phyloP scores from a whole-genome alignment of 2,329 filamentous ascomycete genomes.

The Scolecobasidium constrictum region DNA sequence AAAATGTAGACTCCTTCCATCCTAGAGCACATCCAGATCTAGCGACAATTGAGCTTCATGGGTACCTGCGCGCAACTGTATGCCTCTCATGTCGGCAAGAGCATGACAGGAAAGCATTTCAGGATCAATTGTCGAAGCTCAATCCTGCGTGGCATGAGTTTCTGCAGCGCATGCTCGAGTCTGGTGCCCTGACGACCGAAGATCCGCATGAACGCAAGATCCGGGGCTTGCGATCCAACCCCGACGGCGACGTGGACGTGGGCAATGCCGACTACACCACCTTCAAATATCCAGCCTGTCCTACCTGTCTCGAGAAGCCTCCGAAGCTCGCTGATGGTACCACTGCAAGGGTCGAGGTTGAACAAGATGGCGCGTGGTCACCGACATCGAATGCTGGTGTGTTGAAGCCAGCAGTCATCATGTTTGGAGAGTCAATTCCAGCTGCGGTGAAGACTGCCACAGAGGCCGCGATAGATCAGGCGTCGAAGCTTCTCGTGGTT shows the following conservation, averaged over 20 bases:
- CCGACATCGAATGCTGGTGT: constrained; percentile 58
- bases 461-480: constrained; percentile 68
- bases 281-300: constrained; percentile 86
- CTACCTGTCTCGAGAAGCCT: constrained; percentile 59
- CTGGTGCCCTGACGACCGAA: constrained; percentile 68
- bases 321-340: constrained; percentile 45
- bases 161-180: constrained; percentile 57
- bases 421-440: constrained; percentile 89
- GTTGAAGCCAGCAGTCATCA: constrained; percentile 84
- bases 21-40: constrained; percentile 61
- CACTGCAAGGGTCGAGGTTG: constrained; percentile 52
- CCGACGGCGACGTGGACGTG: constrained; percentile 88
- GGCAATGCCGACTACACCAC: constrained; percentile 78
- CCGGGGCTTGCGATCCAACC: constrained; percentile 71
- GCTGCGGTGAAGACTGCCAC: constrained; percentile 59
- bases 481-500: constrained; percentile 64
- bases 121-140: constrained; percentile 60
- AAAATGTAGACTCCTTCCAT: constrained; percentile 97
- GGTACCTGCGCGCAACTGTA: constrained; percentile 70
- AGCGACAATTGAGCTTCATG: constrained; percentile 77
- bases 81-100: constrained; percentile 70
- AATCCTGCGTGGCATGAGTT: constrained; percentile 83
- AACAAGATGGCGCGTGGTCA: constrained; percentile 72
- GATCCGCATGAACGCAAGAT: constrained; percentile 57
- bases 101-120: constrained; percentile 62